phyloP scores from a whole-genome alignment of 495 filamentous ascomycete genomes.

The Penicillium chermesinum region DNA sequence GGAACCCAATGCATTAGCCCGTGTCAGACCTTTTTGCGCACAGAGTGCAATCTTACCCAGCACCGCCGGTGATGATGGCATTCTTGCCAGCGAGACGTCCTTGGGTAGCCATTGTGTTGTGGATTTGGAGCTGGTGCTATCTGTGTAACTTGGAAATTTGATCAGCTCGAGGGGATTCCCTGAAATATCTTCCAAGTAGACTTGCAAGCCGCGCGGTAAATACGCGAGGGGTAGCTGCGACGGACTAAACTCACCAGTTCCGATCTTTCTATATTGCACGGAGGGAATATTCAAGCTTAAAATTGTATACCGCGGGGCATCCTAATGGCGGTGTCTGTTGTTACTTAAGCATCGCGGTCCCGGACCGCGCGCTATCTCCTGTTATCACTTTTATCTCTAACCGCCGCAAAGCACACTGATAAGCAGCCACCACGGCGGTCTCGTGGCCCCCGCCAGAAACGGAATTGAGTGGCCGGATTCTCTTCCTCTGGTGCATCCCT shows the following conservation, averaged over 20 bases:
- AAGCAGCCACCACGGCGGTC: neutral
- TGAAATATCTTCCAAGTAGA: neutral
- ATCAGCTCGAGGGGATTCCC: neutral
- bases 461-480: neutral
- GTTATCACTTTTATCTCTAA: neutral
- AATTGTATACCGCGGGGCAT: neutral
- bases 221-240: neutral
- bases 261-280: too few relatives aligned
- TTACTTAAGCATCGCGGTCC: neutral
- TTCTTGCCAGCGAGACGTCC: conserved; percentile 83
- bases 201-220: neutral
- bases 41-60: conserved; percentile 61
- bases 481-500: neutral
- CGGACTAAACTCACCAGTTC: too few relatives aligned
- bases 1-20: neutral
- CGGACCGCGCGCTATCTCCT: neutral
- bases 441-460: neutral
- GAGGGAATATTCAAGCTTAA: too few relatives aligned
- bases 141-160: neutral
- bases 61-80: conserved; percentile 86
- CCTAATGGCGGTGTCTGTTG: neutral
- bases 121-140: neutral
- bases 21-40: neutral
- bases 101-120: conserved; percentile 13
- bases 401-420: neutral